These are phyloP conservation scores for Thymus quinquecostatus DNA, from an alignment of 257 asterid species.

Conservation along the genomic window DNA sequence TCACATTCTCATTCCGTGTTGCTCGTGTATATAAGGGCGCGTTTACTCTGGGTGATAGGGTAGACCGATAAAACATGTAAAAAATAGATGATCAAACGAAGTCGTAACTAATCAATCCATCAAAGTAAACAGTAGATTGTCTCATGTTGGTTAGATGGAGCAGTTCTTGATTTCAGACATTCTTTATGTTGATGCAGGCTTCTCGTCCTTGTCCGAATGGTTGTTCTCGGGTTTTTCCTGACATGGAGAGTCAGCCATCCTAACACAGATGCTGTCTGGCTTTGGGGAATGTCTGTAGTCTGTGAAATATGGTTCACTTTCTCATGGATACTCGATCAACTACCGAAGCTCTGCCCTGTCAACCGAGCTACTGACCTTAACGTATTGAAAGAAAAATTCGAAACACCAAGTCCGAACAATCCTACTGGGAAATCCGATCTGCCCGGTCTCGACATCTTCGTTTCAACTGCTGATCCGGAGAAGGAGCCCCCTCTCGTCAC, in stretches of 20 bases:
- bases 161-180: constrained; percentile 29
- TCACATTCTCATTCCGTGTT: too few relatives aligned
- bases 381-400: constrained; percentile 71
- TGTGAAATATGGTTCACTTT: constrained; percentile 80
- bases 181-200: constrained; percentile 48
- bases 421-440: constrained; percentile 78
- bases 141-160: constrained; percentile 15
- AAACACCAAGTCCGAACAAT: constrained; percentile 53
- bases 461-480: constrained; percentile 82
- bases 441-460: constrained; percentile 69
- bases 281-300: constrained; percentile 79
- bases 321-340: constrained; percentile 80
- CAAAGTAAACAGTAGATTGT: background rate
- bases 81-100: too few relatives aligned
- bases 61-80: too few relatives aligned
- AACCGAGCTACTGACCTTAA: constrained; percentile 77
- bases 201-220: constrained; percentile 52
- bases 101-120: too few relatives aligned
- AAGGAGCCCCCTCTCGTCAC: constrained; percentile 86
- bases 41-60: too few relatives aligned
- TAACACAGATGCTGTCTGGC: constrained; percentile 73
- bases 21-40: too few relatives aligned
- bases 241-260: constrained; percentile 69
- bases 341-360: constrained; percentile 71
- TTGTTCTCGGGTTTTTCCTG: constrained; percentile 66